Base-by-base conservation (phyloP, 768 basidiomycete species). In the Phlebiopsis flavidoalba region DNA sequence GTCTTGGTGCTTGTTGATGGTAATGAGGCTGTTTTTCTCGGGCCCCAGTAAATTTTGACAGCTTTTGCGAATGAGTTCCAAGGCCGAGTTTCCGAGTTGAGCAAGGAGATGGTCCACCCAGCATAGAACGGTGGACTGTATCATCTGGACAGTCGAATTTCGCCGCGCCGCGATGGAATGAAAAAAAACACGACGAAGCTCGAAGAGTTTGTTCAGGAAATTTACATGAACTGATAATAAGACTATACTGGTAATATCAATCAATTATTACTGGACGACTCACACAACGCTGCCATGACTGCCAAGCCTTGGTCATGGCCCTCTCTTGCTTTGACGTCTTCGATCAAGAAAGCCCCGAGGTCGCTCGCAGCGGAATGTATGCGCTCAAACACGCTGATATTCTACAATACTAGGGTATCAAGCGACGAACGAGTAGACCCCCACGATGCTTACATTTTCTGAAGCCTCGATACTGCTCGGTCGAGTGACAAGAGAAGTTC, bases 71-170 rank as follows among this genome's bases (percentile, higher is more conserved):
- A 74, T 73, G 53, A 79, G 50, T n/a, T 64, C 55, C 35, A 74
- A 64, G 21, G 67, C 63, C 12, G 72, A 70, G 53, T 79, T 74
- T 35, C 80, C 77, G 6, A 91, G 67, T 64, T 77, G 83, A 10
- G 79, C 79, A 22, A 91, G 67, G 7, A 89, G 58, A 52, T 80
- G 73, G 60, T 91, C 88, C 10, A 83, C 83, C 85, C 86, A 90
- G 65, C 83, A 89, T 55, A 85, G 72, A n/a, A 80, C 61, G 12
- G 47, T 26, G 1, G n/a, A 31, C 45, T 10, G 43, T 40, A 19
- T 51, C 37, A 1, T 47, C 53, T 76, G 3, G 70, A 58, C n/a
- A 72, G 47, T 36, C 68, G 70, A 55, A 45, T 22, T 17, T 36
- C 6, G 75, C 69, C 11, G 79, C 6, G 75, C 69, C 11, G 79